Percentiles rank a stretch among this genome's conserved stretches.
Conservation (phyloP, 495 filamentous ascomycete genomes). For the Cudoniella acicularis region DNA sequence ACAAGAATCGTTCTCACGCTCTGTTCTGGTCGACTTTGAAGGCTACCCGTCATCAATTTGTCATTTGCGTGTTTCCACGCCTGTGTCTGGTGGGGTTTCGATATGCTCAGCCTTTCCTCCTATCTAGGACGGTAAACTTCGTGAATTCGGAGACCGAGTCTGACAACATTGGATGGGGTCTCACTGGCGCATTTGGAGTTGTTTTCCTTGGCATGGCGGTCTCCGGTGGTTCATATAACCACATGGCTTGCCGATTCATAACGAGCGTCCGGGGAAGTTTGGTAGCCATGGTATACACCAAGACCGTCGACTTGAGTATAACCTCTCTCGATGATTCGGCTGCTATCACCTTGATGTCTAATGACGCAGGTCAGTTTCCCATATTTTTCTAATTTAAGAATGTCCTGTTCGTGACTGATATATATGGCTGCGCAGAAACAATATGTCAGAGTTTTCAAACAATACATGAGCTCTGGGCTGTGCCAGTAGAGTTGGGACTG, state of each 20-base stretch:
- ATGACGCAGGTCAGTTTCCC: constrained; percentile 1
- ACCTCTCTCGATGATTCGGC: constrained; percentile 45
- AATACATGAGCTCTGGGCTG: constrained; percentile 3
- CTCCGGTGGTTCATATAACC: constrained; percentile 46
- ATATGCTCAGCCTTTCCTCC: constrained; percentile 61
- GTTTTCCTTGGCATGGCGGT: constrained; percentile 43
- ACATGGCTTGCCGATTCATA: constrained; percentile 40
- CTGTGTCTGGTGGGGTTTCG: constrained; percentile 50
- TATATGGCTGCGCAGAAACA: not conserved
- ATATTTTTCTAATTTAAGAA: not conserved
- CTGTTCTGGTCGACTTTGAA: constrained; percentile 44
- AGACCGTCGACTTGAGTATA: constrained; percentile 39
- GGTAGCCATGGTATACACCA: constrained; percentile 49
- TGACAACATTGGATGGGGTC: not conserved
- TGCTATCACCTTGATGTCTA: constrained; percentile 61
- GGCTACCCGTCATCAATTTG: constrained; percentile 29
- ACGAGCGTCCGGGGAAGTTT: constrained; percentile 49
- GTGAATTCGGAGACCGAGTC: not conserved
- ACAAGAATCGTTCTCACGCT: constrained; percentile 36
- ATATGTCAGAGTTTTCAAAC: constrained; percentile 1
- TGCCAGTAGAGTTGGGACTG: constrained; percentile 9
- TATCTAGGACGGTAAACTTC: constrained; percentile 33
- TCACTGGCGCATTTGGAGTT: not conserved
- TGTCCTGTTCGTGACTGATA: no score
- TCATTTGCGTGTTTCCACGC: constrained; percentile 48